These are phyloP conservation scores for Stylosanthes scabra DNA, from an alignment of 331 rosid species.

Conservation along the genomic window DNA sequence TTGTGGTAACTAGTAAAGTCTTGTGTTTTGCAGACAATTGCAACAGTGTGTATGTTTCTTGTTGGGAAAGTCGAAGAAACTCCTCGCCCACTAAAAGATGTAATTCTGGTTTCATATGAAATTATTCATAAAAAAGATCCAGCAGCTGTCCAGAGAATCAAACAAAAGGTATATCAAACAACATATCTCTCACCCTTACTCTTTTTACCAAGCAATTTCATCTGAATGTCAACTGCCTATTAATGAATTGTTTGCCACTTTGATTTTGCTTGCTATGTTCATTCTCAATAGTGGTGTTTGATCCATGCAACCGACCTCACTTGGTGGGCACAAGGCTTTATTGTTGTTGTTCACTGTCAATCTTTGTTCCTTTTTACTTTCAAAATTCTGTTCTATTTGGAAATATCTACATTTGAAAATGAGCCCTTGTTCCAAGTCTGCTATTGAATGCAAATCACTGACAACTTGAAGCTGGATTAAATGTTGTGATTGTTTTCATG, in stretches of 20 bases:
- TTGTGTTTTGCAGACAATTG: conserved; percentile 81
- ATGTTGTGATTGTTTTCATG: neutral
- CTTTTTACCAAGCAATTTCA: conserved; percentile 22
- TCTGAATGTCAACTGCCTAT: conserved; percentile 28
- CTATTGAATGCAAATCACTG: conserved; percentile 9
- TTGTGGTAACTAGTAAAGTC: conserved; percentile 4
- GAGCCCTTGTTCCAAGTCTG: conserved; percentile 20
- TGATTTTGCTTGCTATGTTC: neutral
- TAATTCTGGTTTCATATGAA: conserved; percentile 93
- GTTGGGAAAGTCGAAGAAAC: conserved; percentile 99
- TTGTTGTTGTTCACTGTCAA: neutral
- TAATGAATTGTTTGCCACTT: conserved; percentile 8
- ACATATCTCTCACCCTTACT: conserved; percentile 3
- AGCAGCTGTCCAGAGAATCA: conserved; percentile 86
- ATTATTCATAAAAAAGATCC: conserved; percentile 94
- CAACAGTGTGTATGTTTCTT: conserved; percentile 98
- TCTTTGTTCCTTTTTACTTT: conserved; percentile 1
- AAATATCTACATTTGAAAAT: conserved; percentile 15
- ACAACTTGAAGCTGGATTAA: conserved; percentile 20
- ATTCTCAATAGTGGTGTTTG: neutral
- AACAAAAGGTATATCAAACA: conserved; percentile 75
- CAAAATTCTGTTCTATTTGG: conserved; percentile 5
- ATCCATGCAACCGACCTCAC: too few species aligned
- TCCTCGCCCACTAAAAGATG: conserved; percentile 97
- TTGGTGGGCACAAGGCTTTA: too few species aligned